A percentile compares a stretch with the other conserved stretches of the same genome.
Evolutionary conservation across 2,329 filamentous ascomycete species (phyloP).

Genomic region (Penicillium janthinellum): DNA sequence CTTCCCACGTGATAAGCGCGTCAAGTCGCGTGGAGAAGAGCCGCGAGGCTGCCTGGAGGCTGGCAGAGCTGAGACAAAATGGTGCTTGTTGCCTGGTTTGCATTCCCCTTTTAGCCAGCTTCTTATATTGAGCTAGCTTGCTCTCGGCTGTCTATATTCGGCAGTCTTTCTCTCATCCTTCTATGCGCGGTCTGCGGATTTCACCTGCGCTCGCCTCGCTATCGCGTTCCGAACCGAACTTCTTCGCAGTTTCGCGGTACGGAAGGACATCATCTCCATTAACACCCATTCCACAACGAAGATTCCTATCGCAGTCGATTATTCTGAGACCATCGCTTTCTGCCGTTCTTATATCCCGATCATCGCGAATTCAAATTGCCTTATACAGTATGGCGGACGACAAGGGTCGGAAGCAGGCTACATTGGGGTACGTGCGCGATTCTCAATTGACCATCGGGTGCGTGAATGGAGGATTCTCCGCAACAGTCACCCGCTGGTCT

Average conservation of each 20-base stretch:
- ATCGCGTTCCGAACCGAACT: slow-evolving; percentile 16
- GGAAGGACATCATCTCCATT: background rate
- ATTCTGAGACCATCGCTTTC: background rate
- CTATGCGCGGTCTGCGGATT: slow-evolving; percentile 22
- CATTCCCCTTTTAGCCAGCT: background rate
- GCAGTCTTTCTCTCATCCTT: background rate
- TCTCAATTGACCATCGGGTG: slow-evolving; percentile 76
- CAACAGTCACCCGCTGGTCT: background rate
- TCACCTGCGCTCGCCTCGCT: slow-evolving; percentile 18
- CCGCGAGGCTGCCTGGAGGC: background rate
- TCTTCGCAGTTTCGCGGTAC: background rate
- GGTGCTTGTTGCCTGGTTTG: slow-evolving; percentile 10
- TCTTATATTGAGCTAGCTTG: background rate
- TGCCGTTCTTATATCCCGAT: background rate
- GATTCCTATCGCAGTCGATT: background rate
- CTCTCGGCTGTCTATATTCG: background rate
- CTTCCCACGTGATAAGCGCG: slow-evolving; percentile 22
- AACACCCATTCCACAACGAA: no score
- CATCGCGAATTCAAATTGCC: background rate
- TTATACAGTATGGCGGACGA: slow-evolving; percentile 31
- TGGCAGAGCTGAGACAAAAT: background rate
- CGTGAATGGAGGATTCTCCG: slow-evolving; percentile 27
- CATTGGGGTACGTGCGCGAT: slow-evolving; percentile 81
- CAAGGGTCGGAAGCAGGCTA: slow-evolving; percentile 67
- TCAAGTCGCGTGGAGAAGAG: slow-evolving; percentile 22